Percentiles rank a stretch among this genome's conserved stretches.
phyloP scores from a whole-genome alignment of 768 basidiomycete genomes.

The Rhizopogon roseolus region DNA sequence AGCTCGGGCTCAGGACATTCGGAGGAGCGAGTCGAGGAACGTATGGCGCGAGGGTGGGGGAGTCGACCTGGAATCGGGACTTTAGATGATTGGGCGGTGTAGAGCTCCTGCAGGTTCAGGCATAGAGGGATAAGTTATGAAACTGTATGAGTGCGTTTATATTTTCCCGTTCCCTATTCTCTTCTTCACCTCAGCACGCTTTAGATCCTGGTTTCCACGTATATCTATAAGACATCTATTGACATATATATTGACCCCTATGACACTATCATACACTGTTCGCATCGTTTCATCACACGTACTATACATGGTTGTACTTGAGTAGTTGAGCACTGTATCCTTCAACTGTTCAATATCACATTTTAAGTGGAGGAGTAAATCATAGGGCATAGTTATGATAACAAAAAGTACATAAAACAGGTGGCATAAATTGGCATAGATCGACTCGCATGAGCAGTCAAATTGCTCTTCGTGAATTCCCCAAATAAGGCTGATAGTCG shows the following conservation, averaged over 20 bases:
- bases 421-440: slow-evolving; percentile 7
- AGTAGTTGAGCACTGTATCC: background rate
- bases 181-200: background rate
- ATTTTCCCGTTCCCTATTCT: background rate
- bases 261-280: background rate
- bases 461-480: background rate
- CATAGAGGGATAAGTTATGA: slow-evolving; percentile 9
- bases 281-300: background rate
- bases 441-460: background rate
- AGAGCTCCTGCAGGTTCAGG: background rate
- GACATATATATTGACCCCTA: background rate
- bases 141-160: slow-evolving; percentile 4
- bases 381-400: slow-evolving; percentile 15
- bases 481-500: background rate
- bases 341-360: background rate
- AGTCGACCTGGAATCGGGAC: slow-evolving; percentile 33
- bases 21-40: slow-evolving; percentile 50
- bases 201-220: background rate
- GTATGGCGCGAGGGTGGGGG: slow-evolving; percentile 46
- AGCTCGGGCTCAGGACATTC: slow-evolving; percentile 18
- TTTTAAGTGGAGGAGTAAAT: background rate
- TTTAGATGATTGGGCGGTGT: slow-evolving; percentile 58
- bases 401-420: slow-evolving; percentile 5
- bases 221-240: background rate
- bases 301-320: background rate